Evolutionary conservation across 1,284 basidiomycete genomes (phyloP).

Genomic region (Austroboletus novae-zelandiae): DNA sequence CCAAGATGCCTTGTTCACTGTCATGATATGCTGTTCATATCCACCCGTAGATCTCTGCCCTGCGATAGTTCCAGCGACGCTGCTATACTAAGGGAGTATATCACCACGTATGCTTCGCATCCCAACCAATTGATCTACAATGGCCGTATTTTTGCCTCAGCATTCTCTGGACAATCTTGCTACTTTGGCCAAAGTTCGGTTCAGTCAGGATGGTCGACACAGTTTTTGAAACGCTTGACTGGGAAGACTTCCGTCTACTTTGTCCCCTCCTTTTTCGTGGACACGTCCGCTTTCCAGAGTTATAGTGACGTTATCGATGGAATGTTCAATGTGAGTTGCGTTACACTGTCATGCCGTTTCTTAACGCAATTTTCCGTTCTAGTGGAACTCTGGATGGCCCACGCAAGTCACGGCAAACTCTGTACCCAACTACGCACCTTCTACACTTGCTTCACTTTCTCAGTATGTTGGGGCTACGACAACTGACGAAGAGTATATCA

Average conservation of each 20-base stretch:
- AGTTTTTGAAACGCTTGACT: conserved; percentile 53
- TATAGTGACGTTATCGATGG: conserved; percentile 56
- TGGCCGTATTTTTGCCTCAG: conserved; percentile 65
- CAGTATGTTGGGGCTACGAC: conserved; percentile 45
- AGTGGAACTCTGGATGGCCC: conserved; percentile 74
- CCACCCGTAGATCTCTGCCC: conserved; percentile 45
- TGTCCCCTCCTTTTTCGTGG: conserved; percentile 66
- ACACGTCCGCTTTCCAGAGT: conserved; percentile 47
- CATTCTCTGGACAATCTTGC: conserved; percentile 78
- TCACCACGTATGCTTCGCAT: conserved; percentile 54
- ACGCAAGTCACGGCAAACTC: conserved; percentile 48
- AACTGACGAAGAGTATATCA: conserved; percentile 47
- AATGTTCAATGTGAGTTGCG: conserved; percentile 52
- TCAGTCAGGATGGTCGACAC: conserved; percentile 53
- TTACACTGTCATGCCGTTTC: neutral
- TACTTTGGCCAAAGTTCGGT: conserved; percentile 59
- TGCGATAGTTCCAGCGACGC: conserved; percentile 57
- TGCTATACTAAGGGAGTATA: conserved; percentile 54
- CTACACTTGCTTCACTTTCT: conserved; percentile 37
- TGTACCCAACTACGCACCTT: conserved; percentile 29
- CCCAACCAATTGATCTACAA: conserved; percentile 64
- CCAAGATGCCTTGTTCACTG: neutral
- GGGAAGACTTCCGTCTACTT: conserved; percentile 54
- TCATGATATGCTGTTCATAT: conserved; percentile 1
- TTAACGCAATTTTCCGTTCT: neutral